Evolutionary conservation across 2,329 filamentous ascomycete genomes (phyloP).

Genomic region (Magnaporthiopsis rhizophila): DNA sequence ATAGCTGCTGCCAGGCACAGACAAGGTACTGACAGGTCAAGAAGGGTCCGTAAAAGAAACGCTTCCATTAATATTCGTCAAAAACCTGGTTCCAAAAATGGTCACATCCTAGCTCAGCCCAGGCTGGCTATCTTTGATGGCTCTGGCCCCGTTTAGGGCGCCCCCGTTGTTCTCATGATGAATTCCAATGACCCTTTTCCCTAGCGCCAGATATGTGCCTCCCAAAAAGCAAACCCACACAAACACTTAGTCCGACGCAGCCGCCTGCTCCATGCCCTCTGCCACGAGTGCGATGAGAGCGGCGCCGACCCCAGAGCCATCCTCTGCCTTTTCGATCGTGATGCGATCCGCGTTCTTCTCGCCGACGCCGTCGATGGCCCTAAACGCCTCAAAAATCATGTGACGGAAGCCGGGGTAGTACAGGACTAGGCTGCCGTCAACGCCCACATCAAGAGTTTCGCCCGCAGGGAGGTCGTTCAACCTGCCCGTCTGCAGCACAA

Average conservation of each 20-base stretch:
- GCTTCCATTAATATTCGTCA: constrained; percentile 1
- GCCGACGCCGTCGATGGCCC: constrained; percentile 70
- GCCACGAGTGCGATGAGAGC: constrained; percentile 91
- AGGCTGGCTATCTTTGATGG: not conserved
- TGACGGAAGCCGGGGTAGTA: constrained; percentile 91
- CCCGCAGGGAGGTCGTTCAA: constrained; percentile 52
- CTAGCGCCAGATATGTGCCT: not conserved
- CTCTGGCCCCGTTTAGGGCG: not conserved
- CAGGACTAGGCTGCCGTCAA: constrained; percentile 90
- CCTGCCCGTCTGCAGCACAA: constrained; percentile 73
- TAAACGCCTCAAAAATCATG: constrained; percentile 76
- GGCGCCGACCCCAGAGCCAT: constrained; percentile 91
- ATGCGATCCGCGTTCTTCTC: constrained; percentile 73
- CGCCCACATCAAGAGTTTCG: constrained; percentile 78
- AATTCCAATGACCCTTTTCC: constrained; percentile 7
- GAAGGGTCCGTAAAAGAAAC: not conserved
- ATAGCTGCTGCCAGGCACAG: too few species aligned
- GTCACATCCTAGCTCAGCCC: not conserved
- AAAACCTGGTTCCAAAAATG: not conserved
- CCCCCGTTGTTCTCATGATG: not conserved
- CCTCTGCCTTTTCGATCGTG: constrained; percentile 92
- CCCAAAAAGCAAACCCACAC: constrained; percentile 5
- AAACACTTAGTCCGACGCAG: not conserved
- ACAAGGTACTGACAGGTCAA: not conserved
- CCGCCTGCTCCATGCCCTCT: constrained; percentile 52